Evolutionary conservation across 2,329 filamentous ascomycete genomes (phyloP).

Genomic region (Epichloe festucae): DNA sequence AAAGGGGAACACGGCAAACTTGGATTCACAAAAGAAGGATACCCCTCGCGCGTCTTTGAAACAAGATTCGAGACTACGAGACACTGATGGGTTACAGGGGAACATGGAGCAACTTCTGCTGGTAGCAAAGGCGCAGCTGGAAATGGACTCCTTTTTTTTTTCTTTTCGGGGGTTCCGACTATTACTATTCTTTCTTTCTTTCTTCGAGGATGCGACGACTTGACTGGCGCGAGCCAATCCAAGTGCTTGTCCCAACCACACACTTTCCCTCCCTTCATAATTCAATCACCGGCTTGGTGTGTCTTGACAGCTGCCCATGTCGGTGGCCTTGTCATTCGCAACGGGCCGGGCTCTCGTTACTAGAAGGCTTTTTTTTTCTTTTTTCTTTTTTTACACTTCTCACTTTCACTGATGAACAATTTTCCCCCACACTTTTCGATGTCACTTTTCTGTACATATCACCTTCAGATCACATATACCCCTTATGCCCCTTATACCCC

Average conservation of each 20-base stretch:
- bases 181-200: background rate
- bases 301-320: background rate
- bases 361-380: background rate
- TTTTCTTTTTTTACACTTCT: too few species aligned
- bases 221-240: background rate
- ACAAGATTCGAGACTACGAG: background rate
- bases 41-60: slow-evolving; percentile 3
- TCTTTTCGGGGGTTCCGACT: background rate
- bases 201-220: background rate
- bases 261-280: background rate
- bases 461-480: too few species aligned
- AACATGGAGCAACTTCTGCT: background rate
- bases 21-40: background rate
- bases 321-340: background rate
- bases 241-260: background rate
- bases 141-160: background rate
- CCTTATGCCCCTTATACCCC: too few species aligned
- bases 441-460: too few species aligned
- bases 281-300: background rate
- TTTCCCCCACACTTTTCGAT: too few species aligned
- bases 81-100: background rate
- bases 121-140: slow-evolving; percentile 3
- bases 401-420: too few species aligned
- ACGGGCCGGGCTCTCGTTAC: background rate
- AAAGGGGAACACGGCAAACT: background rate